Evolutionary conservation across 305 asterid genomes (phyloP), one percentile per base, ranked within the genome.

Genomic region (Fraxinus latifolia): DNA sequence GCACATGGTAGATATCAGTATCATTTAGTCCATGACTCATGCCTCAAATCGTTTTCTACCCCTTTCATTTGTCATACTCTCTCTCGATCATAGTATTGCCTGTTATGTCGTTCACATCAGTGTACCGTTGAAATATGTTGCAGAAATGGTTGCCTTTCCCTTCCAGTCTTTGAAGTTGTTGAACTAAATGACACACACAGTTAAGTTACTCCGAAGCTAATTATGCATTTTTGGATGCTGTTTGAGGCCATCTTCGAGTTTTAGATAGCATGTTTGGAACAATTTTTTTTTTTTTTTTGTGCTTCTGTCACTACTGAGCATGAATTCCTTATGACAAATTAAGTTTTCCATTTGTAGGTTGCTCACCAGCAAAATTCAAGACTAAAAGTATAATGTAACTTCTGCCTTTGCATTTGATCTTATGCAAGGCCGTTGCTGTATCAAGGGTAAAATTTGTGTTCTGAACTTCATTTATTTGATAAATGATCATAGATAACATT

Each of bases 171-270:
- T 25, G 93, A 95, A 91, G 91, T 83, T 27, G 94, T 91, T n/a
- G 99, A 93, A 62, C 86, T 95, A 31, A 81, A 82, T 7, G 95
- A 92, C 62, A 82, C 21, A 23, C 76, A 19, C 89, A 86, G 76
- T 84, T 27, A 27, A 86, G 76, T 84, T 27, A 27, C 91, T 67
- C 87, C 97, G 0, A 93, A 94, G 84, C 90, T 89, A 85, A 87
- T 90, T 25, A 89, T 94, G 96, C 99, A 95, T 86, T 93, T 94
- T 37, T 92, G 95, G 34, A 84, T 94, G 91, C 89, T 92, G 29
- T 95, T 95, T 67, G 94, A 86, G 88, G 42, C 42, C 42, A 36
- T 36, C 11, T 36, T 36, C 42, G 1, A 36, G 42, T 87, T 11
- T 82, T 97, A 0, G 97, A 92, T 77, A 87, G 87, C 84, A 42